A percentile compares a stretch with the other conserved stretches of the same genome.
Evolutionary conservation across 225 moss, liverwort and hornwort genomes (phyloP).

Genomic region (Antitrichia curtipendula): DNA sequence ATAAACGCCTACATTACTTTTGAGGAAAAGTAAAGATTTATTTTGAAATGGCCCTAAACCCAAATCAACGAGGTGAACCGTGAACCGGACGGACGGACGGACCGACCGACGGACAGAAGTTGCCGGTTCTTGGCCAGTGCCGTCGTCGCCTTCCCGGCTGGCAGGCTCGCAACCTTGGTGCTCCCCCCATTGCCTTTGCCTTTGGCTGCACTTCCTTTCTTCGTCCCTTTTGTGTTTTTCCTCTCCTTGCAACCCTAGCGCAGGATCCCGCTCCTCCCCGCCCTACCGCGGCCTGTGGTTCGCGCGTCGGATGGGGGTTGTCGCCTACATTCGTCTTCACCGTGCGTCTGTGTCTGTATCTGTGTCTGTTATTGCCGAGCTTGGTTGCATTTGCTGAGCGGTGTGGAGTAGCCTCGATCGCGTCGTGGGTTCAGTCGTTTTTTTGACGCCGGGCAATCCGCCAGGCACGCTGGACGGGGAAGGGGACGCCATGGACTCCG

Average conservation of each 20-base stretch:
- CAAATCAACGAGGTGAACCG: neutral
- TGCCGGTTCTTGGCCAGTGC: neutral
- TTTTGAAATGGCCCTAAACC: neutral
- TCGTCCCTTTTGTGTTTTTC: neutral
- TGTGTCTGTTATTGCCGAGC: neutral
- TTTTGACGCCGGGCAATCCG: neutral
- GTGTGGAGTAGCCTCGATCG: neutral
- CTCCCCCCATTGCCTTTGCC: neutral
- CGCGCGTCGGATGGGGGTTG: conserved; percentile 12
- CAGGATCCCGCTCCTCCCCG: neutral
- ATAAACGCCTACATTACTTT: neutral
- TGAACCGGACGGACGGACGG: neutral
- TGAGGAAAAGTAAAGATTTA: neutral
- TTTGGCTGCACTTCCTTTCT: neutral
- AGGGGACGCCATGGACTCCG: conserved; percentile 41
- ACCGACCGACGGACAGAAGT: neutral
- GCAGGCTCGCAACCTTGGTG: neutral
- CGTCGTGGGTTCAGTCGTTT: neutral
- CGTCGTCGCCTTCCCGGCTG: neutral
- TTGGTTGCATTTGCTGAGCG: neutral
- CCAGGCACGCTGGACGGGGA: conserved; percentile 16
- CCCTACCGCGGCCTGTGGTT: conserved; percentile 4
- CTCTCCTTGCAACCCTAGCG: neutral
- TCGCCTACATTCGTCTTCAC: neutral
- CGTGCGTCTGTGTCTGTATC: neutral